phyloP scores from a whole-genome alignment of 306 rosid species.

The Cucurbita moschata region DNA sequence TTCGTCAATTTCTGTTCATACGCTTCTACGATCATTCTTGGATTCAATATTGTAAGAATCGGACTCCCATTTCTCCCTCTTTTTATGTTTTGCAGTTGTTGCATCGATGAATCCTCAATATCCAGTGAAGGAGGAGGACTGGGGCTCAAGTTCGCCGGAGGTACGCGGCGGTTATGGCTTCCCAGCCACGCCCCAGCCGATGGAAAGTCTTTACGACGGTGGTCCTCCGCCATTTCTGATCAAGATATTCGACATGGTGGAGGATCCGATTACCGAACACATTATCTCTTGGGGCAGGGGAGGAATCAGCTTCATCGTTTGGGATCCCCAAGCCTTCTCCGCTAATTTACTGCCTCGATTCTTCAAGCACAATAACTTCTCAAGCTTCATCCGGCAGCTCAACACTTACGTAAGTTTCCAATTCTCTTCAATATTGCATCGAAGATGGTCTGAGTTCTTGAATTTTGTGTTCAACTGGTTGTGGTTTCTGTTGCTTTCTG shows the following conservation, averaged over 20 bases:
- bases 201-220: not conserved
- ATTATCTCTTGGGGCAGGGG: not conserved
- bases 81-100: not conserved
- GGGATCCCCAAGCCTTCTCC: slow-evolving; percentile 2
- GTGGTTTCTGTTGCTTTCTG: not conserved
- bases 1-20: not conserved
- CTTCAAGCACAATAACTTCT: slow-evolving; percentile 5
- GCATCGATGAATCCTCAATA: not conserved
- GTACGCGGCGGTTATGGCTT: not conserved
- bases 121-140: not conserved
- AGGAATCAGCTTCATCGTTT: slow-evolving; percentile 2
- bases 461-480: not conserved
- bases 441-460: not conserved
- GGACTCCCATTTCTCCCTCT: not conserved
- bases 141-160: not conserved
- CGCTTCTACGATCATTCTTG: not conserved
- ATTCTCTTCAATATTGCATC: not conserved
- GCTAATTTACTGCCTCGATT: not conserved
- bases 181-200: not conserved
- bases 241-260: slow-evolving; percentile 3
- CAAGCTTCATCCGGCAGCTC: slow-evolving; percentile 4
- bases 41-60: not conserved
- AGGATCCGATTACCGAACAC: not conserved
- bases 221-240: slow-evolving; percentile 4
- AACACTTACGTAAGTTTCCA: not conserved